A percentile compares a stretch with the other conserved stretches of the same genome.
phyloP scores from a whole-genome alignment of 768 basidiomycete genomes.

The Leccinum uliginosum region DNA sequence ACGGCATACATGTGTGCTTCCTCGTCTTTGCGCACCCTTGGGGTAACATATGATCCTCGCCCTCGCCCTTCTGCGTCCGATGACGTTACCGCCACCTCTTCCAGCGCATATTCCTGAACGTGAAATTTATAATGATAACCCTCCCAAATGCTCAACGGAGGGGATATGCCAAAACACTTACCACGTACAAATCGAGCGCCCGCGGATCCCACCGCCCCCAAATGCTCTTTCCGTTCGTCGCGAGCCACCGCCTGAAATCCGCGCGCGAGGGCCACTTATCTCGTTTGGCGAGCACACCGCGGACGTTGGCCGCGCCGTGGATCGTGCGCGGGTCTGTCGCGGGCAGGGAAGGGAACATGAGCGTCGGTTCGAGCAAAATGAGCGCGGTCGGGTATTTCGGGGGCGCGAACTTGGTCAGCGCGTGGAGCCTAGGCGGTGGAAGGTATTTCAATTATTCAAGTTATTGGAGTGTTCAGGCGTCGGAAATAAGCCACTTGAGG shows the following conservation, averaged over 20 bases:
- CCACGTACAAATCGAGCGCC: conserved; percentile 22
- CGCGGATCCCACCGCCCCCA: conserved; percentile 26
- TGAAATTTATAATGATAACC: background rate
- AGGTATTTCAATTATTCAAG: background rate
- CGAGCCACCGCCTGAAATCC: conserved; percentile 18
- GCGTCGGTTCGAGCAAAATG: conserved; percentile 28
- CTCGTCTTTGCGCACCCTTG: conserved; percentile 28
- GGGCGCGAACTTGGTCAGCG: conserved; percentile 15
- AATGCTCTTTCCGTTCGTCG: conserved; percentile 7
- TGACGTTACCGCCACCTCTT: conserved; percentile 12
- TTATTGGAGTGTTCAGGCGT: background rate
- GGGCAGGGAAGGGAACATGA: conserved; percentile 29
- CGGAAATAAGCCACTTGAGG: background rate
- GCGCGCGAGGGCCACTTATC: conserved; percentile 25
- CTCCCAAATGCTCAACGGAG: background rate
- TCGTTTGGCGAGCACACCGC: conserved; percentile 23
- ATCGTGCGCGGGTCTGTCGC: conserved; percentile 25
- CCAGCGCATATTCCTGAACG: conserved; percentile 22
- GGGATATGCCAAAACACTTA: conserved; percentile 4
- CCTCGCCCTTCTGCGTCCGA: conserved; percentile 3
- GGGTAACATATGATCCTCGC: conserved; percentile 9
- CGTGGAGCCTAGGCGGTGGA: conserved; percentile 12
- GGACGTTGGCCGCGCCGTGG: conserved; percentile 30
- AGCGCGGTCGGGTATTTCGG: conserved; percentile 12
- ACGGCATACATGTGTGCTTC: conserved; percentile 25